A percentile compares a stretch with the other conserved stretches of the same genome.
Conservation (phyloP, 2,329 filamentous ascomycete species). For the Hypoxylon sp. region DNA sequence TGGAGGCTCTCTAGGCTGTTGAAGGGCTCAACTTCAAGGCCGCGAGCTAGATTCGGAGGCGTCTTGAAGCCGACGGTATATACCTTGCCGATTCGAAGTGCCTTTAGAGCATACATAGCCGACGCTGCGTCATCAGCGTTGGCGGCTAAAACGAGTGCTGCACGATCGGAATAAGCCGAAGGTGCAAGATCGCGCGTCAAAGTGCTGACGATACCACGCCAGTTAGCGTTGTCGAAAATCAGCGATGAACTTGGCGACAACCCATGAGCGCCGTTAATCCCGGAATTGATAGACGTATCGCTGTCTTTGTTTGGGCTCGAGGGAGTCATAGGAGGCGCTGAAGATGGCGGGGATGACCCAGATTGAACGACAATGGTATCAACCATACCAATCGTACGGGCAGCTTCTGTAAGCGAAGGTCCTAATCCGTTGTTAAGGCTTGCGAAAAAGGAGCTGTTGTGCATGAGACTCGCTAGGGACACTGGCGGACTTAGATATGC, state of each 20-base stretch:
- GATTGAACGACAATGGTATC: conserved; percentile 82
- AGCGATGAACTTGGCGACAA: conserved; percentile 68
- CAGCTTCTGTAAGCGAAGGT: conserved; percentile 79
- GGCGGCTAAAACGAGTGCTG: conserved; percentile 81
- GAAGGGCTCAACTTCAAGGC: conserved; percentile 82
- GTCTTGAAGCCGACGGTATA: conserved; percentile 88
- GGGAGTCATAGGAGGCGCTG: conserved; percentile 63
- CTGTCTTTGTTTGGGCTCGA: conserved; percentile 63
- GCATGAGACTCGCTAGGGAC: conserved; percentile 72
- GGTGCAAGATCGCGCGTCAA: conserved; percentile 86
- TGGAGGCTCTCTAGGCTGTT: conserved; percentile 78
- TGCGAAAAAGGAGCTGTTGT: conserved; percentile 66
- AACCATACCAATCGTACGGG: conserved; percentile 82
- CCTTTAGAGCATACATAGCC: conserved; percentile 83
- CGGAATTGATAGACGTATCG: conserved; percentile 41
- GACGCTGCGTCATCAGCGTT: conserved; percentile 82
- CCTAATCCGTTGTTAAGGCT: conserved; percentile 66
- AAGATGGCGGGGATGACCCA: conserved; percentile 60
- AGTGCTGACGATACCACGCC: conserved; percentile 87
- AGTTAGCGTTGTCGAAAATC: conserved; percentile 85
- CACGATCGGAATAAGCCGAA: conserved; percentile 82
- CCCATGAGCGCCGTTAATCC: conserved; percentile 46
- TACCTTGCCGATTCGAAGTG: conserved; percentile 81
- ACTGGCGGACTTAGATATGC: conserved; percentile 84
- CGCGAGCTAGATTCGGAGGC: conserved; percentile 71